Base-by-base conservation (phyloP, 2,329 filamentous ascomycete species). In the Didymosphaeria variabile region DNA sequence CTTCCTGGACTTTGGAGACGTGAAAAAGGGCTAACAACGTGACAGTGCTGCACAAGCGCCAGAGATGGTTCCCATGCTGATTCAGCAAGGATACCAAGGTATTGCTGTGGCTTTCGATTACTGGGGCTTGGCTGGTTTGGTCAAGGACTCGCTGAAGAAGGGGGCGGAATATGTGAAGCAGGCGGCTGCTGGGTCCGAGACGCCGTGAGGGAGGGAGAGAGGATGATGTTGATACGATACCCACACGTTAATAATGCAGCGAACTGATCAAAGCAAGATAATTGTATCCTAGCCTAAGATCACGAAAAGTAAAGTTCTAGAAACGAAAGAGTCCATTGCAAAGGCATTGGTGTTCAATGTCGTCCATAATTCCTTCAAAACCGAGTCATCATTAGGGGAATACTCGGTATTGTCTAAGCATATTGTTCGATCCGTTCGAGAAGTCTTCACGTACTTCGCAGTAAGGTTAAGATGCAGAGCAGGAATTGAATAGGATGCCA, bases 21-120 rank as follows among this genome's bases (percentile, higher is more conserved):
- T 36, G 40, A 10, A 44, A n/a, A 6, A 21, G n/a, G 1, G 40
- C 40, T 44, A 44, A 44, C 40, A 6, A 5, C 17, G 7, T 21
- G 26, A 26, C 21, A 71, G 67, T 59, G 69, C 63, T 57, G 69
- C 65, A 1, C 21, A 70, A 57, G 61, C 46, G 4, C 23, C 67
- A 2, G 66, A 70, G 1, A 60, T 66, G 59, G 54, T 72, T 36
- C 69, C 69, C 0, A 65, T 66, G 63, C 47, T 70, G 52, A 66
- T 72, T 13, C 65, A 73, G 42, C 60, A 59, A 13, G 69, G 71
- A 1, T 63, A 60, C 42, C 55, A 65, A 5, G 63, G 62, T 10
- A 68, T 73, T 53, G 67, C 58, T 21, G 67, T 72, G 45, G 61
- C 68, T n/a, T 72, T 71, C 26, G 69, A 71, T 59, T 61, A 69